These are phyloP conservation scores for Scutellaria minor DNA, from an alignment of 257 asterid species.

Conservation along the genomic window DNA sequence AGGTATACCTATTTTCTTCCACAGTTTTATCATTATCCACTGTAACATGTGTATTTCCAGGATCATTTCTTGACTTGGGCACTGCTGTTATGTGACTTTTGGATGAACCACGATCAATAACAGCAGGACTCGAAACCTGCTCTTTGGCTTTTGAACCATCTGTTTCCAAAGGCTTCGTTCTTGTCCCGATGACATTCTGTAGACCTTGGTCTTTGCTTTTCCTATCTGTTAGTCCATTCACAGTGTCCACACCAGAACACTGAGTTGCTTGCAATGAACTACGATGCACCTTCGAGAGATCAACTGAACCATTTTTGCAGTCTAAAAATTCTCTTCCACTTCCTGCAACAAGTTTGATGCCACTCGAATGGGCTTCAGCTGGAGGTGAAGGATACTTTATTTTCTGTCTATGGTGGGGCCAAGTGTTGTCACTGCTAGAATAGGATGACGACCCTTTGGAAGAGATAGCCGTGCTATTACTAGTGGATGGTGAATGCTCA, in stretches of 20 bases:
- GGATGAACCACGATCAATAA: slow-evolving; percentile 34
- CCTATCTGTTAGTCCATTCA: slow-evolving; percentile 32
- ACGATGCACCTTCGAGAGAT: slow-evolving; percentile 38
- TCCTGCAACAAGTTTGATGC: slow-evolving; percentile 14
- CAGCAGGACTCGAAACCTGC: slow-evolving; percentile 21
- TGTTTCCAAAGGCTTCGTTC: slow-evolving; percentile 24
- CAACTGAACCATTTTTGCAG: slow-evolving; percentile 34
- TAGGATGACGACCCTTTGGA: slow-evolving; percentile 51
- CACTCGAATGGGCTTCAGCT: slow-evolving; percentile 32
- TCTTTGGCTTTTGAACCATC: slow-evolving; percentile 27
- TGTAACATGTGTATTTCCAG: slow-evolving; percentile 27
- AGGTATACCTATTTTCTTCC: slow-evolving; percentile 33
- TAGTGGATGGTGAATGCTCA: slow-evolving; percentile 47
- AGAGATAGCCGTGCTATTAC: slow-evolving; percentile 47
- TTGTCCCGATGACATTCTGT: slow-evolving; percentile 28
- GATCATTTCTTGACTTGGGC: slow-evolving; percentile 34
- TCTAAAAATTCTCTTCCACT: slow-evolving; percentile 37
- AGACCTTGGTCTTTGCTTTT: slow-evolving; percentile 27
- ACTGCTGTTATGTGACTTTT: slow-evolving; percentile 30
- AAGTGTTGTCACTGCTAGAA: slow-evolving; percentile 41
- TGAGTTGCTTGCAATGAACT: slow-evolving; percentile 34
- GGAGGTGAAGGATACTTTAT: slow-evolving; percentile 35
- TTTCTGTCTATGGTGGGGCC: slow-evolving; percentile 38
- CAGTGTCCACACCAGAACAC: slow-evolving; percentile 36
- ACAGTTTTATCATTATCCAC: slow-evolving; percentile 13